These are phyloP conservation scores for Saturnispora mendoncae DNA, from an alignment of 805 yeast genomes.

Conservation along the genomic window DNA sequence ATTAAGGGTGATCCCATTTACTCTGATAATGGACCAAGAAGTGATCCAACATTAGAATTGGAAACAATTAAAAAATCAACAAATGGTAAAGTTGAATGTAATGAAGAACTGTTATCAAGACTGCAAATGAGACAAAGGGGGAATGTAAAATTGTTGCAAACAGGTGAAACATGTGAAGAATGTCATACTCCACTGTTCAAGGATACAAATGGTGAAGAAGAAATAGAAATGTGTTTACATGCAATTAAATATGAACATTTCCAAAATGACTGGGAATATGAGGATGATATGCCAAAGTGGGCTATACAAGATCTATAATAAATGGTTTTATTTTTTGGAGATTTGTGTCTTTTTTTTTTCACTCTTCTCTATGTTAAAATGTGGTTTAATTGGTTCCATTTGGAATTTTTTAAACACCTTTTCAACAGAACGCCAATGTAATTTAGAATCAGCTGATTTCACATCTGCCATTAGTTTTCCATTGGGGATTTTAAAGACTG, in stretches of 20 bases:
- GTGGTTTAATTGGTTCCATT: conserved; percentile 2
- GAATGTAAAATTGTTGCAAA: conserved; percentile 7
- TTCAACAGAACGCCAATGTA: conserved; percentile 18
- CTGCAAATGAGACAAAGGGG: conserved; percentile 4
- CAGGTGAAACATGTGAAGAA: conserved; percentile 23
- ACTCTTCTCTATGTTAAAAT: background rate
- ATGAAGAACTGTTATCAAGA: background rate
- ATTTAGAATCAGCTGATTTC: conserved; percentile 8
- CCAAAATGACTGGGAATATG: conserved; percentile 28
- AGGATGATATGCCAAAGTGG: conserved; percentile 43
- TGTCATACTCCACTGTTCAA: conserved; percentile 30
- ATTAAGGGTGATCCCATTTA: conserved; percentile 31
- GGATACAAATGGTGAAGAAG: conserved; percentile 25
- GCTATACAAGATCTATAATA: conserved; percentile 15
- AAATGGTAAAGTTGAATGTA: background rate
- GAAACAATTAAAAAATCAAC: background rate
- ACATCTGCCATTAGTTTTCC: conserved; percentile 9
- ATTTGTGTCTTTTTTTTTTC: background rate
- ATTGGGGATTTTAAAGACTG: conserved; percentile 13
- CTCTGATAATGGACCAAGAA: conserved; percentile 9
- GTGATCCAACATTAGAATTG: conserved; percentile 6
- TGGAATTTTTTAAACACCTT: conserved; percentile 8
- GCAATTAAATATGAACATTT: conserved; percentile 33
- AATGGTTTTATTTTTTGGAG: background rate
- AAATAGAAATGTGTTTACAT: conserved; percentile 38